Evolutionary conservation across 176 grass and related monocot genomes (phyloP), one percentile per base, ranked within the genome.

Genomic region (Phoenix roebelenii): DNA sequence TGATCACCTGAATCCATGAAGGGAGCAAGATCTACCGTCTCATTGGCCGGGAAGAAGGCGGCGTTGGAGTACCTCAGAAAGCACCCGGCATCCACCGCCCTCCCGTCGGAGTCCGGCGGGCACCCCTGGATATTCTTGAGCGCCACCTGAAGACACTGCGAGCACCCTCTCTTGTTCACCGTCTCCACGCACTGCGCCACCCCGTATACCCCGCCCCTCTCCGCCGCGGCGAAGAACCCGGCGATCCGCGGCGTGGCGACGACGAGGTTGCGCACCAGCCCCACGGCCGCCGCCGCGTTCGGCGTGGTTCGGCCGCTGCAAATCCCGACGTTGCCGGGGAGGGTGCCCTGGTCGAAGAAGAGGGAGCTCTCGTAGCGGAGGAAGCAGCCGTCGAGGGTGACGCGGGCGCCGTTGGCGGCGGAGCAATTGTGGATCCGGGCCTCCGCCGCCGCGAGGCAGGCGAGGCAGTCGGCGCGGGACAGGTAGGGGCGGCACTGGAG

Each of bases 1-100:
- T 44, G 35, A 44, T 77, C 70, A 95, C 89, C 85, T 57, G 85
- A 88, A 57, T 74, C 70, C 68, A 84, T 63, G 69, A 82, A 83
- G 66, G 58, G 3, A 18, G 85, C 23, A 26, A 95, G 74, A 71
- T 95, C 65, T 23, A 82, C 12, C 2, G 78, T 89, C 56, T 74
- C 75, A 68, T 89, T 95, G 25, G 68, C 58, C 4, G 67, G 63
- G 68, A 95, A 95, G 81, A 88, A 95, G 4, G 75, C 19, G 28
- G 12, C 60, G 29, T 79, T 49, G 53, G 85, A 95, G 78, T 83
- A 95, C 68, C 78, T 79, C 89, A 95, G 82, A 78, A 85, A 89
- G 65, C 89, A 95, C 7, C 85, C 89, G 15, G 79, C 85, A 22
- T 83, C 89, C 18, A 95, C 67, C 6, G 84, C 72, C 25, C 81